These are phyloP conservation scores for Aspergillus steynii DNA, from an alignment of 495 filamentous ascomycete species.

Conservation along the genomic window DNA sequence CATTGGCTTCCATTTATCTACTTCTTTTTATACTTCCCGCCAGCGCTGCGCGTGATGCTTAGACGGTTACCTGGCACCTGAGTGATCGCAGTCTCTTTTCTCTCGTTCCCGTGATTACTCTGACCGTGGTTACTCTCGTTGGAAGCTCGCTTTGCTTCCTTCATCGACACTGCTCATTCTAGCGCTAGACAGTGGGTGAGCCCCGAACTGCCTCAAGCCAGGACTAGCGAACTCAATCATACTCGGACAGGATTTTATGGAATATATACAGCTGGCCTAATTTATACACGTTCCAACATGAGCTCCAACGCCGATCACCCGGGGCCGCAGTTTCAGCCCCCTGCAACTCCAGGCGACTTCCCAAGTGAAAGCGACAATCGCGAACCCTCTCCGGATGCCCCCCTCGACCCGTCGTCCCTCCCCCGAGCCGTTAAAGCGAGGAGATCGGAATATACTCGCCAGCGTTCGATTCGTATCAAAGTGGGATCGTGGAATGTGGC, in stretches of 20 bases:
- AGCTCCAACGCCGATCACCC: conserved; percentile 12
- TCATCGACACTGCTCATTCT: not conserved
- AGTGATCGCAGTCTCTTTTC: conserved; percentile 4
- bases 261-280: not conserved
- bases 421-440: conserved; percentile 67
- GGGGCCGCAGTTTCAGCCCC: conserved; percentile 7
- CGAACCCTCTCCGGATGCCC: conserved; percentile 17
- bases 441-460: conserved; percentile 72
- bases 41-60: conserved; percentile 21
- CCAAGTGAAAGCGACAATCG: conserved; percentile 23
- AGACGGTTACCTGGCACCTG: conserved; percentile 6
- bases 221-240: too few relatives aligned
- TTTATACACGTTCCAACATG: conserved; percentile 19
- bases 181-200: not conserved
- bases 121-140: conserved; percentile 8
- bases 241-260: not conserved
- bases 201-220: conserved; percentile 2
- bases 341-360: conserved; percentile 16
- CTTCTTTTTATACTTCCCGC: conserved; percentile 9
- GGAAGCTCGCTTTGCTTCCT: not conserved
- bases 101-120: conserved; percentile 17
- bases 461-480: conserved; percentile 73
- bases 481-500: conserved; percentile 96
- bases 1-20: not conserved
- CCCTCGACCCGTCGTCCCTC: conserved; percentile 44